Evolutionary conservation across 768 basidiomycete species (phyloP).

Genomic region (Pleurotus sapidus): DNA sequence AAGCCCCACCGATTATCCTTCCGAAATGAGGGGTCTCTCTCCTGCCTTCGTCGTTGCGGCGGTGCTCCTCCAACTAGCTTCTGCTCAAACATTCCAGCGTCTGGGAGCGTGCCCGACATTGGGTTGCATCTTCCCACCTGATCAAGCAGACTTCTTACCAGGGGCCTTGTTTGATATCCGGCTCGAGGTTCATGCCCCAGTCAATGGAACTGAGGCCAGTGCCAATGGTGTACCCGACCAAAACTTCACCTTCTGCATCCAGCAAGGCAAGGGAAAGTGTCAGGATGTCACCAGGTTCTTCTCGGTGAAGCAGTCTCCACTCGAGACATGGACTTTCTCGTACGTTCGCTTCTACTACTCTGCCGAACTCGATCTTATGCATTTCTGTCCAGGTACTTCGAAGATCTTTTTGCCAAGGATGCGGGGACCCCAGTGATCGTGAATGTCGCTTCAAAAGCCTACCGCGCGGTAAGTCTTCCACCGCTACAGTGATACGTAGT

Average conservation of each 20-base stretch:
- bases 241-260: slow-evolving; percentile 13
- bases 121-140: slow-evolving; percentile 14
- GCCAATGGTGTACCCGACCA: slow-evolving; percentile 11
- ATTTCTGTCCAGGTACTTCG: slow-evolving; percentile 6
- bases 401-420: slow-evolving; percentile 13
- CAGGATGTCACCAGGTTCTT: slow-evolving; percentile 11
- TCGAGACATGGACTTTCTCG: slow-evolving; percentile 13
- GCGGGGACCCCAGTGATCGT: slow-evolving; percentile 7
- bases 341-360: background rate
- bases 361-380: background rate
- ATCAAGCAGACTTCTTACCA: slow-evolving; percentile 13
- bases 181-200: slow-evolving; percentile 13
- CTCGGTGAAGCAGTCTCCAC: slow-evolving; percentile 4
- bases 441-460: slow-evolving; percentile 13
- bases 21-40: background rate
- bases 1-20: background rate
- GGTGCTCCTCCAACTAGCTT: background rate
- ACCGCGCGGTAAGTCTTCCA: slow-evolving; percentile 11
- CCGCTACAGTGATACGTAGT: background rate
- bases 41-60: background rate
- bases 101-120: slow-evolving; percentile 13
- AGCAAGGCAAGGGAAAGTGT: slow-evolving; percentile 9
- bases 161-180: slow-evolving; percentile 13
- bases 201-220: slow-evolving; percentile 11
- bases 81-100: slow-evolving; percentile 12